phyloP scores from a whole-genome alignment of 371 early-diverging fungal species.

The Circinella minor region DNA sequence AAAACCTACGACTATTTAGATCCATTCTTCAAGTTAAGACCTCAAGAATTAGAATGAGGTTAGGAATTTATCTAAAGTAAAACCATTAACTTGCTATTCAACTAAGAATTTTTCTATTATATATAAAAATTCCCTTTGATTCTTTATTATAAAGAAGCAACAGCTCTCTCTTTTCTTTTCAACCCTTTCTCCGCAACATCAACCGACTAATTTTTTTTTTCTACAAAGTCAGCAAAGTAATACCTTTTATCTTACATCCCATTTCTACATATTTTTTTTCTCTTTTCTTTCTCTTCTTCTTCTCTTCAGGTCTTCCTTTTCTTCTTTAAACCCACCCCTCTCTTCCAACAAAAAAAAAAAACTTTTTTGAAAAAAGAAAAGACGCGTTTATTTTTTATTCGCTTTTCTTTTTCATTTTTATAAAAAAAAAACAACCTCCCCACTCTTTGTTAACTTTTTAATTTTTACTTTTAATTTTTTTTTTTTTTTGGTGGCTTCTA shows the following conservation, averaged over 20 bases:
- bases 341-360: too few species aligned
- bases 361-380: not conserved
- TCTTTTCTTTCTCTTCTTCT: slow-evolving; percentile 11
- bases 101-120: not conserved
- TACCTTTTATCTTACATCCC: not conserved
- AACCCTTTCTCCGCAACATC: slow-evolving; percentile 11
- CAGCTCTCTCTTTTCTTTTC: too few species aligned
- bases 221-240: slow-evolving; percentile 12
- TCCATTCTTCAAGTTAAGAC: slow-evolving; percentile 7
- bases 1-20: not conserved
- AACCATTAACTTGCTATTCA: not conserved
- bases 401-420: slow-evolving; percentile 1
- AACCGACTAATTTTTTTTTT: slow-evolving; percentile 18
- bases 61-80: slow-evolving; percentile 6
- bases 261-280: not conserved
- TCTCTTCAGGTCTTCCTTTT: not conserved
- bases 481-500: slow-evolving; percentile 3
- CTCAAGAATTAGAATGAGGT: not conserved
- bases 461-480: too few species aligned
- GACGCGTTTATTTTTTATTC: slow-evolving; percentile 13
- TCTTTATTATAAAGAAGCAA: slow-evolving; percentile 4
- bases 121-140: not conserved
- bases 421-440: slow-evolving; percentile 6
- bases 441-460: not conserved
- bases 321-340: not conserved